Evolutionary conservation across 2,329 filamentous ascomycete species (phyloP).

Genomic region (Ophiostoma quercus): DNA sequence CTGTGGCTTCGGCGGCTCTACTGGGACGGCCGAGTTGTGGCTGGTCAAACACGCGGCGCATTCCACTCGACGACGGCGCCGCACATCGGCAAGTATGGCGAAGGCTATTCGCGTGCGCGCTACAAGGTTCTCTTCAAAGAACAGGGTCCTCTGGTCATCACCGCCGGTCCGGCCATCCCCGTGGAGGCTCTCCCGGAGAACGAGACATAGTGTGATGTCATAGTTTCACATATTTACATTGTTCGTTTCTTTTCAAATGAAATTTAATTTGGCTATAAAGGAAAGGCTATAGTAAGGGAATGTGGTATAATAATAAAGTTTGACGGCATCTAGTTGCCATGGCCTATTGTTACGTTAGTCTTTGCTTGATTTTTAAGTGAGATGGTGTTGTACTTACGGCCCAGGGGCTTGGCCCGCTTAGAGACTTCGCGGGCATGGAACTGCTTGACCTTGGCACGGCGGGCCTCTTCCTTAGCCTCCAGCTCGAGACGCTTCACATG

Average conservation of each 20-base stretch:
- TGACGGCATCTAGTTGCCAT: not conserved
- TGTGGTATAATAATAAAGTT: not conserved
- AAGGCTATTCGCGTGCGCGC: not conserved
- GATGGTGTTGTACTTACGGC: slow-evolving; percentile 42
- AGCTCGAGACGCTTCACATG: slow-evolving; percentile 58
- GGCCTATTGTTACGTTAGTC: not conserved
- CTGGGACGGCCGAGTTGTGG: slow-evolving; percentile 18
- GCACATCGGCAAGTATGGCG: not conserved
- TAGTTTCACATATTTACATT: not conserved
- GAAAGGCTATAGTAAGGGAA: not conserved
- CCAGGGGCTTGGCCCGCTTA: slow-evolving; percentile 64
- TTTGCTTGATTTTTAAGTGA: not conserved
- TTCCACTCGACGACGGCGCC: slow-evolving; percentile 1
- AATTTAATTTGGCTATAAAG: not conserved
- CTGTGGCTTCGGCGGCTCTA: slow-evolving; percentile 66
- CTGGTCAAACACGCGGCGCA: not conserved
- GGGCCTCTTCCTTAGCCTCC: slow-evolving; percentile 61
- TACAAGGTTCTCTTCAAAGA: not conserved
- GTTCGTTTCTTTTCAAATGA: not conserved
- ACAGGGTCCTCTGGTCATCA: not conserved
- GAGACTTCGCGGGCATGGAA: slow-evolving; percentile 59
- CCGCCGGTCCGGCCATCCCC: not conserved
- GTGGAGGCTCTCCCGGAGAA: not conserved
- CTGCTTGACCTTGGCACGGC: slow-evolving; percentile 63
- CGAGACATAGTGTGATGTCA: not conserved